Conservation (phyloP, 2,329 filamentous ascomycete species). For the Aspergillus aculeatinus region DNA sequence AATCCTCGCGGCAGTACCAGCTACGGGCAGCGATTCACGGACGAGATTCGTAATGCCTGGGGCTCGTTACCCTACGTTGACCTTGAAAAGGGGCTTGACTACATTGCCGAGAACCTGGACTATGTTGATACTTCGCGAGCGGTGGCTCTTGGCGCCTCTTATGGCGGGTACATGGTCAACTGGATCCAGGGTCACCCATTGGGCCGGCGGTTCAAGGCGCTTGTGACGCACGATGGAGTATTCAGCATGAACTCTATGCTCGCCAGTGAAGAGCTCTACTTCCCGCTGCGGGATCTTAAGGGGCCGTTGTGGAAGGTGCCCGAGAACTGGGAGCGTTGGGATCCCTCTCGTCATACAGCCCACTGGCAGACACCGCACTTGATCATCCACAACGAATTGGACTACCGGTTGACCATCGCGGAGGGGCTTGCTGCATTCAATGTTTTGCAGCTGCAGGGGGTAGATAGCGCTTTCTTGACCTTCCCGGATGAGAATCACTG, state of each 20-base stretch:
- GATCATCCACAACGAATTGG: constrained; percentile 84
- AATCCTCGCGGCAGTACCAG: constrained; percentile 60
- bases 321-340: constrained; percentile 57
- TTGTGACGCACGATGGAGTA: constrained; percentile 56
- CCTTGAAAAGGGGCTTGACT: constrained; percentile 54
- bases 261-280: constrained; percentile 56
- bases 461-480: constrained; percentile 74
- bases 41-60: constrained; percentile 54
- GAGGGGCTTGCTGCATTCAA: constrained; percentile 87
- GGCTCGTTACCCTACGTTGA: constrained; percentile 57
- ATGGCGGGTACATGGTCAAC: constrained; percentile 62
- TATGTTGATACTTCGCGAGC: constrained; percentile 57
- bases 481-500: constrained; percentile 81
- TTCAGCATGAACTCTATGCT: constrained; percentile 47
- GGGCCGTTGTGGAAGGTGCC: constrained; percentile 52
- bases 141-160: constrained; percentile 54
- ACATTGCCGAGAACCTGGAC: constrained; percentile 50
- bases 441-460: constrained; percentile 70
- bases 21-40: constrained; percentile 57
- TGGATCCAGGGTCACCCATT: constrained; percentile 58
- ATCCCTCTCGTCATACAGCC: constrained; percentile 55
- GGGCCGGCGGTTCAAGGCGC: constrained; percentile 56
- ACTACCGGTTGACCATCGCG: constrained; percentile 81
- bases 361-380: constrained; percentile 87
- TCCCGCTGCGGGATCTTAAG: constrained; percentile 54